Conservation (phyloP, 192 early-diverging fungal genomes). For the Jimgerdemannia flammicorona region DNA sequence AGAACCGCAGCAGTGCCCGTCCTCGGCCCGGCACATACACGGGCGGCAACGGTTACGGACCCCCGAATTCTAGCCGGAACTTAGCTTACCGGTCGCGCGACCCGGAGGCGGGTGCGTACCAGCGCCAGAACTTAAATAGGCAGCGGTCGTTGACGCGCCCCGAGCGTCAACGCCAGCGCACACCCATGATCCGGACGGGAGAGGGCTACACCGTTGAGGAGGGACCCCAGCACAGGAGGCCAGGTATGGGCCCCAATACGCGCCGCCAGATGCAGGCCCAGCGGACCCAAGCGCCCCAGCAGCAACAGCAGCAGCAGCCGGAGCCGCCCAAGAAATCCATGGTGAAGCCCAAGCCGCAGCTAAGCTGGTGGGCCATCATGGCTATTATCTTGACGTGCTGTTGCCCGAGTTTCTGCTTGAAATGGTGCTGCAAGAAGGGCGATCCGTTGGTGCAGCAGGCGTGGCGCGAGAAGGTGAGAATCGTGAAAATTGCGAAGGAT, state of each 20-base stretch:
- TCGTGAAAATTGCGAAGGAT: too few relatives aligned
- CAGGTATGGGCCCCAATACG: neutral
- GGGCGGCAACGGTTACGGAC: neutral
- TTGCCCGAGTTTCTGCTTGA: slow-evolving; percentile 36
- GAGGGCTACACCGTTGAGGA: neutral
- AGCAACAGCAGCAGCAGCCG: slow-evolving; percentile 25
- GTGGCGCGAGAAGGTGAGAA: slow-evolving; percentile 53
- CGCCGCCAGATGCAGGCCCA: slow-evolving; percentile 22
- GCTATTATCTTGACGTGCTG: slow-evolving; percentile 45
- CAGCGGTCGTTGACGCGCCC: slow-evolving; percentile 42
- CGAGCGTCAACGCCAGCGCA: slow-evolving; percentile 45
- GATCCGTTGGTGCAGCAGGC: slow-evolving; percentile 44
- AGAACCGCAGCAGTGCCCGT: neutral
- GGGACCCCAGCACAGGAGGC: neutral
- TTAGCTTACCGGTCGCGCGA: neutral
- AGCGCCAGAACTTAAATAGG: slow-evolving; percentile 16
- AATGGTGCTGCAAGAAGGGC: slow-evolving; percentile 31
- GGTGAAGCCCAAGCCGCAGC: slow-evolving; percentile 22
- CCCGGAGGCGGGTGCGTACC: neutral
- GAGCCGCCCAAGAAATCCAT: slow-evolving; percentile 6
- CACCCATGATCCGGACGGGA: slow-evolving; percentile 36
- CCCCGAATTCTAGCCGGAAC: too few relatives aligned
- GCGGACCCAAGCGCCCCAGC: slow-evolving; percentile 21
- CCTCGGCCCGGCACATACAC: neutral
- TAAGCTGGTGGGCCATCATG: slow-evolving; percentile 35